Evolutionary conservation across 2,329 filamentous ascomycete genomes (phyloP), one percentile per base, ranked within the genome.

Genomic region (Clonostachys chloroleuca): DNA sequence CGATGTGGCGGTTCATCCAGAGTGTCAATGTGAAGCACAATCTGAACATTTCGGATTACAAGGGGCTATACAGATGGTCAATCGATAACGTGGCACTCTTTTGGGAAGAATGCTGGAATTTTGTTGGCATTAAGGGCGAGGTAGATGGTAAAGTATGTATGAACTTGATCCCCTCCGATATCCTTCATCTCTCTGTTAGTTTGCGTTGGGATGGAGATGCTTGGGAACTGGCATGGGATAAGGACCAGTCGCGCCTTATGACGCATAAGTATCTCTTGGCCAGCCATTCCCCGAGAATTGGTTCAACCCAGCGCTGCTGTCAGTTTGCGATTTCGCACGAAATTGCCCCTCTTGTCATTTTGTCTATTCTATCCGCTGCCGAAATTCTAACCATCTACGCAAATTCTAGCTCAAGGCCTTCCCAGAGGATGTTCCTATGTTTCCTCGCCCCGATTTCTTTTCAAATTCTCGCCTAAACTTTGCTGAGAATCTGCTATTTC

Each of bases 401-500:
- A 9, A 39, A 39, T 12, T 12, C 14, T 18, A 39, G 36, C 36
- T 18, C 36, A n/a, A 39, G 5, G 86, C 89, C 40, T 72, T 96
- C 16, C 80, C 87, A 20, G 63, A 77, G 39, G 67, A 80, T 47
- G 78, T 83, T 6, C 74, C 81, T 42, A 87, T 97, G 78, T 97
- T 91, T 58, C 92, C 92, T 20, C 84, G 90, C 20, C 92, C 92
- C 8, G 73, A 84, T 50, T 97, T 96, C 74, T 97, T 96, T 64
- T 66, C 82, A 48, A 86, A 85, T 10, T 80, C 88, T 13, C 83
- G 75, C 49, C 75, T 97, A 54, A 99, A 97, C 66, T 97, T 96
- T 63, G 92, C 92, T 24, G 89, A 97, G 70, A 99, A 99, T 64
- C 75, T 97, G 46, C 81, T 99, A 5, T 96, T 86, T 63, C 92